Base-by-base conservation (phyloP, 768 basidiomycete genomes). In the Zangia roseola region DNA sequence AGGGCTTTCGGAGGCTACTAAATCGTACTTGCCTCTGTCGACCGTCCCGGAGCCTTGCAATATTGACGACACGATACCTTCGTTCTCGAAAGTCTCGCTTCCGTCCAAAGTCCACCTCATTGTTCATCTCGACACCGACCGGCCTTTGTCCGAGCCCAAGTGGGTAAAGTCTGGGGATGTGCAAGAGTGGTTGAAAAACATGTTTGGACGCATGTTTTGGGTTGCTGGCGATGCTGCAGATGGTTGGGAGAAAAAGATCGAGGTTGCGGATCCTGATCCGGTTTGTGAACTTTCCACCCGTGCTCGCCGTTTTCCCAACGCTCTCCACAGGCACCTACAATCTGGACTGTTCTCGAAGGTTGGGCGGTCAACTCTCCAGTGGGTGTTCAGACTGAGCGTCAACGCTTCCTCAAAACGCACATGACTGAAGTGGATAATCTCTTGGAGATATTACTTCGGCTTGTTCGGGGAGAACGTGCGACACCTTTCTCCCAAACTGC, bases 161-260 rank as follows among this genome's bases (percentile, higher is more conserved):
- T 99, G 95, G 97, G 92, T 93, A 31, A 91, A 93, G 68, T 86
- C 88, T 8, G 95, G 95, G 25, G 90, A 94, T 62, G 81, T 94
- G 20, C 91, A 95, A 58, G 93, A 94, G 33, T 98, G 94, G 94
- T 71, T 91, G 58, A 82, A 83, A 67, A 89, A 81, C 58, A 90
- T 91, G 77, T 88, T 91, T 67, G 90, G 89, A 3, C 75, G 88
- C 31, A 88, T 88, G 84, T 89, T 90, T 61, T 90, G 87, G 87
- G 84, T 86, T 39, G 80, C 86, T 23, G 87, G 86, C 6, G 86
- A 88, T 45, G 87, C 84, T 12, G 82, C 84, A n/a, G 86, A 87
- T 54, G 88, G 89, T 9, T 99, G 97, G 97, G 88, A 89, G 69
- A 92, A 86, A 71, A 95, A 94, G 69, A 88, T 98, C 46, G 78